Conservation (phyloP, 768 basidiomycete genomes). For the Lentinula sp. region DNA sequence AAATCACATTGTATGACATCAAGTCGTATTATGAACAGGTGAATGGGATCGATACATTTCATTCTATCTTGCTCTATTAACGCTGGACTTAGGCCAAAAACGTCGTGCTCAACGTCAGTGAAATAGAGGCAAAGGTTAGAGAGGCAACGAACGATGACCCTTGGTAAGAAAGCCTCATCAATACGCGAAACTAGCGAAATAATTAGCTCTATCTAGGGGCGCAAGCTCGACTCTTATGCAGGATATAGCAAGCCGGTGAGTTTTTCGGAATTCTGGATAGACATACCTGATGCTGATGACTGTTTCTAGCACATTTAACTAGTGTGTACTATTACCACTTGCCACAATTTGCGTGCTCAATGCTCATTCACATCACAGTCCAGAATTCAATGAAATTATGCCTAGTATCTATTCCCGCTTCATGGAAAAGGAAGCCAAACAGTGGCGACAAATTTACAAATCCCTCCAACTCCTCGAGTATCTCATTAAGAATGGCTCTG, state of each 20-base stretch:
- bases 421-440: slow-evolving; percentile 96
- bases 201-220: slow-evolving; percentile 57
- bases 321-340: slow-evolving; percentile 45
- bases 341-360: neutral
- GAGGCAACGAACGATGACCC: slow-evolving; percentile 98
- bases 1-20: slow-evolving; percentile 87
- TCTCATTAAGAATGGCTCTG: slow-evolving; percentile 93
- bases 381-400: slow-evolving; percentile 99
- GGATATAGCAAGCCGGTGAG: slow-evolving; percentile 94
- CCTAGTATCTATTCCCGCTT: slow-evolving; percentile 91
- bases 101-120: slow-evolving; percentile 91
- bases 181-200: slow-evolving; percentile 1
- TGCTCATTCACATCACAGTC: slow-evolving; percentile 38
- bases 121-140: slow-evolving; percentile 94
- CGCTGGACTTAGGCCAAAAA: slow-evolving; percentile 71
- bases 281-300: slow-evolving; percentile 11
- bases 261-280: slow-evolving; percentile 8
- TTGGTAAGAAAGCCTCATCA: slow-evolving; percentile 56
- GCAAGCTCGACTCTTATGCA: slow-evolving; percentile 98
- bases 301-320: slow-evolving; percentile 82
- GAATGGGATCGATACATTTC: slow-evolving; percentile 5
- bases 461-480: slow-evolving; percentile 93
- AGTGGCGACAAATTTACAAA: slow-evolving; percentile 99
- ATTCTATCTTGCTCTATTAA: neutral
- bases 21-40: slow-evolving; percentile 95